Base-by-base conservation (phyloP, 495 filamentous ascomycete species). In the Penicillium nucicola region DNA sequence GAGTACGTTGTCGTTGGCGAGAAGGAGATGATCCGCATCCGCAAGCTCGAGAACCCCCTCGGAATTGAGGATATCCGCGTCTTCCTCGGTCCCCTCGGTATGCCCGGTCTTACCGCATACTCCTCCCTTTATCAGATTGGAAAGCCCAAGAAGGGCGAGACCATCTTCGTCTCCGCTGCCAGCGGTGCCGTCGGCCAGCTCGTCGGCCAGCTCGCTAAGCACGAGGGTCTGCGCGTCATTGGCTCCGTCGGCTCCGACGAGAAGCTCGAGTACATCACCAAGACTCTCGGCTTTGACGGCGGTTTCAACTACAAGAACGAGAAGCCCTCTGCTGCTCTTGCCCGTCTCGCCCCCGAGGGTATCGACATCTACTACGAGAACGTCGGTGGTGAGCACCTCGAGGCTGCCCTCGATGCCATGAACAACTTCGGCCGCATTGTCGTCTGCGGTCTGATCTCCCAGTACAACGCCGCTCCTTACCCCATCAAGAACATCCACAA, bases 361-460 rank as follows among this genome's bases (percentile, higher is more conserved):
- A 78, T 97, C 40, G 90, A 96, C 62, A 95, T 97, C 65, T 96
- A 96, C 73, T 97, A 85, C 58, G 92, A 97, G 67, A 96, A 96
- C 54, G 92, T 97, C 15, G 92, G 92, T 7, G 92, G 91, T 7
- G 89, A 92, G 72, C 85, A 90, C 55, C 74, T 96, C 31, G 87
- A 91, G 53, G 90, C 89, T 18, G 81, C 87, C 0, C 60, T 97
- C 8, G 74, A 81, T 10, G 74, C 73, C 22, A 71, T 95, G 70
- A 95, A 90, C 40, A 48, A 72, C 23, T 83, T 70, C 52, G 92
- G 90, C 1, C 77, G 92, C 19, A 82, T 96, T 32, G 77, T 84
- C 32, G 77, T 78, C 17, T 86, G 83, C 58, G 84, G 84, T 49
- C 71, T 86, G 76, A 84, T 95, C 66, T 88, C 87, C 1, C 80